Evolutionary conservation across 2,329 filamentous ascomycete genomes (phyloP).

Genomic region (Pseudogymnoascus sp.): DNA sequence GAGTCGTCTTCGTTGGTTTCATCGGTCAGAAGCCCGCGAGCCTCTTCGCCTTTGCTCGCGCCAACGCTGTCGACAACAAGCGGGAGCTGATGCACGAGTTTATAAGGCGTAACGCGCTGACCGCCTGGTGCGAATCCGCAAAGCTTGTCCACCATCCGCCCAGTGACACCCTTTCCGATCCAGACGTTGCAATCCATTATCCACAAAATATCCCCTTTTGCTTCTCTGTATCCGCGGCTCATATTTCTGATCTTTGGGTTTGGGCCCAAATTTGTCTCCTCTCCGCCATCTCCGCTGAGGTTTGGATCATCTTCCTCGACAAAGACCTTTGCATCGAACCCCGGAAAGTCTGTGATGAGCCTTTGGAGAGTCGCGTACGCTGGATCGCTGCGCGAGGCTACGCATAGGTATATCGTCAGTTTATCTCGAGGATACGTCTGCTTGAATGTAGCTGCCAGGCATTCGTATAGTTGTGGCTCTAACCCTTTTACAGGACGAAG

Average conservation of each 20-base stretch:
- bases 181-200: conserved; percentile 95
- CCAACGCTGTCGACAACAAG: conserved; percentile 71
- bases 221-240: conserved; percentile 85
- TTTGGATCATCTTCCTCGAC: conserved; percentile 76
- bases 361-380: conserved; percentile 67
- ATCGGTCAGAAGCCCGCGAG: conserved; percentile 20
- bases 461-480: conserved; percentile 85
- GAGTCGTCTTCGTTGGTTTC: conserved; percentile 21
- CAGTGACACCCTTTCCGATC: conserved; percentile 71
- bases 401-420: conserved; percentile 74
- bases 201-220: conserved; percentile 84
- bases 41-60: conserved; percentile 21
- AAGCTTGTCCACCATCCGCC: conserved; percentile 82
- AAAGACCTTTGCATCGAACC: conserved; percentile 63
- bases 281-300: conserved; percentile 48
- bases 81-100: conserved; percentile 92
- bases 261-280: conserved; percentile 62
- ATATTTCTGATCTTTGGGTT: conserved; percentile 99
- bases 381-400: conserved; percentile 67
- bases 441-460: conserved; percentile 75
- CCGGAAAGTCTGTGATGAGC: conserved; percentile 66
- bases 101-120: conserved; percentile 54
- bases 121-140: conserved; percentile 55
- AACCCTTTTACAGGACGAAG: conserved; percentile 91
- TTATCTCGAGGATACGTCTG: conserved; percentile 74